Evolutionary conservation across 75 land plant species (phyloP).

Genomic region (Adiantum capillusveneris): DNA sequence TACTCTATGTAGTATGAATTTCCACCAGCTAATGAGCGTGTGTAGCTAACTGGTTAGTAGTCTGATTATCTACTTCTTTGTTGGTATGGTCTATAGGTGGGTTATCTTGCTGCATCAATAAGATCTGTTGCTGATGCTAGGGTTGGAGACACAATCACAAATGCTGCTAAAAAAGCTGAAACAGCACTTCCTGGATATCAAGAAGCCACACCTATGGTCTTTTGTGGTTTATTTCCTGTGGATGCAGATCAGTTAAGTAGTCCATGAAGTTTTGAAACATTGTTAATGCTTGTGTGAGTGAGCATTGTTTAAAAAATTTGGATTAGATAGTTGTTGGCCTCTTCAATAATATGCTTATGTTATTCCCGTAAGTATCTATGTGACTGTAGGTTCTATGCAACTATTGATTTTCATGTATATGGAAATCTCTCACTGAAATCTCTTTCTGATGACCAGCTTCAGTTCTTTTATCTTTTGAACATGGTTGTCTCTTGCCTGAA

Average conservation of each 20-base stretch:
- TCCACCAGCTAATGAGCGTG: too few species aligned
- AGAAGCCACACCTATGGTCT: conserved; percentile 96
- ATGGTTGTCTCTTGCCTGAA: too few species aligned
- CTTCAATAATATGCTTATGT: neutral
- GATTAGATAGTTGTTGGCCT: neutral
- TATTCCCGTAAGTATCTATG: too few species aligned
- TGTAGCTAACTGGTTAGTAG: too few species aligned
- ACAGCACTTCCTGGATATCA: conserved; percentile 80
- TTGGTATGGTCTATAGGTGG: too few species aligned
- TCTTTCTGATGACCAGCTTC: too few species aligned
- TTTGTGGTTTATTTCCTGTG: conserved; percentile 95
- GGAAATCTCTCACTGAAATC: too few species aligned
- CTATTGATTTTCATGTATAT: too few species aligned
- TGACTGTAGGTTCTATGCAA: too few species aligned
- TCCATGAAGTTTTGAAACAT: neutral
- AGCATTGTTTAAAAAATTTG: neutral
- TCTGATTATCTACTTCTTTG: too few species aligned
- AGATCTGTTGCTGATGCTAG: conserved; percentile 97
- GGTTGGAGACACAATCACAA: conserved; percentile 97
- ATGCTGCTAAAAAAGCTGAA: conserved; percentile 53
- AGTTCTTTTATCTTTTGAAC: too few species aligned
- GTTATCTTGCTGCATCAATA: conserved; percentile 94
- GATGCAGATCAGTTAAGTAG: conserved; percentile 86
- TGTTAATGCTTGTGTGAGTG: neutral
- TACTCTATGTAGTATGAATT: too few species aligned